phyloP scores from a whole-genome alignment of 164 flowering plant genomes.

The Nelumbo lutea region DNA sequence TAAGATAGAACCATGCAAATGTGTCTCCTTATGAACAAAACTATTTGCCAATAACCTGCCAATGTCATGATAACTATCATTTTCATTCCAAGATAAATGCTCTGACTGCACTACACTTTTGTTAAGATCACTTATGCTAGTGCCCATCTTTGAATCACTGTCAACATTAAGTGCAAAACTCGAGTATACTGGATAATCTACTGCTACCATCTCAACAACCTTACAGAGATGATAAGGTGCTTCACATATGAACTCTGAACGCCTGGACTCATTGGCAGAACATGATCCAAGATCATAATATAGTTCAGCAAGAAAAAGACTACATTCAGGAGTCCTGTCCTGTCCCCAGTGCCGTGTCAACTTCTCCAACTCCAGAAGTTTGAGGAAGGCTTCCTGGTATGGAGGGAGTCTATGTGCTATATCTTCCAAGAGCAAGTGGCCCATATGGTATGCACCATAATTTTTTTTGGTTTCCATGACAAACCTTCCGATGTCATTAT shows the following conservation, averaged over 20 bases:
- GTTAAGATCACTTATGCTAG: conserved; percentile 3
- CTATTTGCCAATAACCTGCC: conserved; percentile 10
- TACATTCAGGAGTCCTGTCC: conserved; percentile 71
- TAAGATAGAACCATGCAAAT: conserved; percentile 21
- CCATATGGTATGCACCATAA: conserved; percentile 78
- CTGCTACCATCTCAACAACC: conserved; percentile 71
- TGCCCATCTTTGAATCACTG: background rate
- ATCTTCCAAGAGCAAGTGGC: conserved; percentile 77
- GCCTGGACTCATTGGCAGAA: conserved; percentile 33
- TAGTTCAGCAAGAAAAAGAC: conserved; percentile 89
- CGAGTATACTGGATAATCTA: conserved; percentile 36
- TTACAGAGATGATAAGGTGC: conserved; percentile 84
- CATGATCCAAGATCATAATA: conserved; percentile 63
- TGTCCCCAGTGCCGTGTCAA: conserved; percentile 64
- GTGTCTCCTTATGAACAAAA: conserved; percentile 9
- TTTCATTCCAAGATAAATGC: conserved; percentile 11
- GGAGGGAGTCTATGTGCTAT: conserved; percentile 37
- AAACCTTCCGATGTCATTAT: conserved; percentile 46
- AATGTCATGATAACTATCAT: conserved; percentile 15
- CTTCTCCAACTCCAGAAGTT: conserved; percentile 82
- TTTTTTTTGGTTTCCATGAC: conserved; percentile 48
- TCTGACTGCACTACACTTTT: background rate
- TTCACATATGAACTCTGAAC: conserved; percentile 47
- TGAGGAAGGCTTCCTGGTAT: conserved; percentile 46
- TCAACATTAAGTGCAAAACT: conserved; percentile 14